A percentile compares a stretch with the other conserved stretches of the same genome.
These are phyloP conservation scores for Dipodascus albidus DNA, from an alignment of 805 yeast species.

Conservation along the genomic window DNA sequence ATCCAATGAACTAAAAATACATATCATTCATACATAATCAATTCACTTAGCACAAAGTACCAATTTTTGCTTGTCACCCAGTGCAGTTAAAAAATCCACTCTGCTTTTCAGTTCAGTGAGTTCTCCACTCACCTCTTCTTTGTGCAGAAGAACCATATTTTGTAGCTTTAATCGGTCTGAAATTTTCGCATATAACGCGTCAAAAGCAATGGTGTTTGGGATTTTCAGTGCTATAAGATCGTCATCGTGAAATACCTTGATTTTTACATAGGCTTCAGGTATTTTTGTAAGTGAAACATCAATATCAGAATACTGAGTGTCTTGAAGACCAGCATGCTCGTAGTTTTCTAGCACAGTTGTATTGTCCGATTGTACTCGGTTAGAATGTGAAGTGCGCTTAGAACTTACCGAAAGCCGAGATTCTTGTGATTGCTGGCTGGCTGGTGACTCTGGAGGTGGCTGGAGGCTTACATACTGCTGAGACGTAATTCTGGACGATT, in stretches of 20 bases:
- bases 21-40: neutral
- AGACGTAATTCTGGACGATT: neutral
- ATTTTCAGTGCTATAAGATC: constrained; percentile 30
- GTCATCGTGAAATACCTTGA: constrained; percentile 28
- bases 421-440: neutral
- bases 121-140: constrained; percentile 19
- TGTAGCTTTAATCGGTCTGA: constrained; percentile 23
- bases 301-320: neutral
- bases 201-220: constrained; percentile 23
- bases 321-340: neutral
- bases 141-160: constrained; percentile 18
- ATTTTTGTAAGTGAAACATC: neutral
- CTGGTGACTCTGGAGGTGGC: neutral
- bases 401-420: neutral
- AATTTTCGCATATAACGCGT: constrained; percentile 21
- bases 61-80: constrained; percentile 22
- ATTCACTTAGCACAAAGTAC: constrained; percentile 21
- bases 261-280: constrained; percentile 20
- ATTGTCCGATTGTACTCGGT: neutral
- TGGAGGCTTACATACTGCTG: neutral
- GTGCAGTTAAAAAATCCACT: constrained; percentile 19
- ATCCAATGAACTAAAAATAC: neutral
- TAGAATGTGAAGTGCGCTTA: neutral
- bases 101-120: constrained; percentile 18
- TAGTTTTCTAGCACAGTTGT: neutral